A percentile compares a stretch with the other conserved stretches of the same genome.
These are phyloP conservation scores for Coleophoma cylindrospora DNA, from an alignment of 2,329 filamentous ascomycete species.

Conservation along the genomic window DNA sequence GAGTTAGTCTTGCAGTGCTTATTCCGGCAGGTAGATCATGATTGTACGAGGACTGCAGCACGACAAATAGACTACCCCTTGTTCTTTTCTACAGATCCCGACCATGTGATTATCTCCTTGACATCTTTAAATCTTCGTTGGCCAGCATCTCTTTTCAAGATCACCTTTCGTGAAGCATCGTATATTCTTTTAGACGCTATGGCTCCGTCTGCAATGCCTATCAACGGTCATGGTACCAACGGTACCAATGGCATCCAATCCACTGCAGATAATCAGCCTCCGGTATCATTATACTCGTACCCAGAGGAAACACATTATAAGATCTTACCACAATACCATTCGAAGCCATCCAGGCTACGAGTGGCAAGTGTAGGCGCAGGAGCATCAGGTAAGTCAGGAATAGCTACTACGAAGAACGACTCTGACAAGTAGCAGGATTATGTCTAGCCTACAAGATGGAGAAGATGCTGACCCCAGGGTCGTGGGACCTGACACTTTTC, in stretches of 20 bases:
- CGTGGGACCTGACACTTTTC: constrained; percentile 36
- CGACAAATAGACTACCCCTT: no score
- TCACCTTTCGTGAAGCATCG: no score
- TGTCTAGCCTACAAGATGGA: constrained; percentile 15
- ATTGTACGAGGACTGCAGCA: no score
- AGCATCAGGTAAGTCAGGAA: constrained; percentile 4
- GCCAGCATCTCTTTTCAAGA: no score
- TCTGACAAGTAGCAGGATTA: constrained; percentile 6
- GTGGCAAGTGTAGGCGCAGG: constrained; percentile 15
- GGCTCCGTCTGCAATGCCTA: background rate
- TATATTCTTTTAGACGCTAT: background rate
- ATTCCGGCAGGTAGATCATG: no score
- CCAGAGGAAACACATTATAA: constrained; percentile 5
- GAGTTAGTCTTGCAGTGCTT: no score
- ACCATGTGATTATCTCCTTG: no score
- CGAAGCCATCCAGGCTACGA: constrained; percentile 12
- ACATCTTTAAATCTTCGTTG: no score
- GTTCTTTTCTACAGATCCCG: no score
- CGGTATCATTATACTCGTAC: background rate
- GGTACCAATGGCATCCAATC: background rate
- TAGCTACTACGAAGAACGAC: background rate
- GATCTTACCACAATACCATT: constrained; percentile 13
- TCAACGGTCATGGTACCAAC: constrained; percentile 1
- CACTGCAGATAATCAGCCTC: background rate
- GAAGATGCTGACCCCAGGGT: constrained; percentile 6